These are phyloP conservation scores for Lentinus tigrinus DNA, from an alignment of 768 basidiomycete species.

Conservation along the genomic window DNA sequence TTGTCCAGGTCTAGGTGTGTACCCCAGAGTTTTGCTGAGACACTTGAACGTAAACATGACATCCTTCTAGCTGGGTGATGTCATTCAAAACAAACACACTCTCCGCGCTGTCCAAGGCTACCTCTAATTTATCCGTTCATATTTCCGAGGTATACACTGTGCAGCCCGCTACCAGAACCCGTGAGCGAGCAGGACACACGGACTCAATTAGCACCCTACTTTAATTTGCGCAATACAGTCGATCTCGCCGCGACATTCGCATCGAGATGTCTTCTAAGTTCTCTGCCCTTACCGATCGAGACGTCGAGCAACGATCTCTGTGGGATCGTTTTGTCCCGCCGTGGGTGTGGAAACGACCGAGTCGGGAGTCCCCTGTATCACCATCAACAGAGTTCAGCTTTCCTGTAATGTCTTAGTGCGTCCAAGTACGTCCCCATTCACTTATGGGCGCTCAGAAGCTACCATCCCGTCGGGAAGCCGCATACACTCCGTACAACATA, in stretches of 20 bases:
- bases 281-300: background rate
- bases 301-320: background rate
- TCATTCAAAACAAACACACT: background rate
- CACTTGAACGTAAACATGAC: too few species aligned
- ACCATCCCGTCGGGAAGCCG: background rate
- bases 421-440: background rate
- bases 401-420: background rate
- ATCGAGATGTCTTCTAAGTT: background rate
- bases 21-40: too few species aligned
- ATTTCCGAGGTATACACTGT: background rate
- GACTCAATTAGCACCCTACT: background rate
- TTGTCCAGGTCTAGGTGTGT: background rate
- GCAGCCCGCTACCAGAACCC: background rate
- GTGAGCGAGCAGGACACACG: background rate
- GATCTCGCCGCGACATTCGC: background rate
- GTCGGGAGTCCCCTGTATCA: background rate
- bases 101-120: background rate
- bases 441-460: background rate
- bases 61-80: background rate
- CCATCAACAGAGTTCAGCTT: background rate
- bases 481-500: background rate
- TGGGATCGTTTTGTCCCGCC: background rate
- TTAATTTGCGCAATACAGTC: background rate
- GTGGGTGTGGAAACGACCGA: background rate
- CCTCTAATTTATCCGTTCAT: background rate